Evolutionary conservation across 2,329 filamentous ascomycete species (phyloP).

Genomic region (Coleophoma crateriformis): DNA sequence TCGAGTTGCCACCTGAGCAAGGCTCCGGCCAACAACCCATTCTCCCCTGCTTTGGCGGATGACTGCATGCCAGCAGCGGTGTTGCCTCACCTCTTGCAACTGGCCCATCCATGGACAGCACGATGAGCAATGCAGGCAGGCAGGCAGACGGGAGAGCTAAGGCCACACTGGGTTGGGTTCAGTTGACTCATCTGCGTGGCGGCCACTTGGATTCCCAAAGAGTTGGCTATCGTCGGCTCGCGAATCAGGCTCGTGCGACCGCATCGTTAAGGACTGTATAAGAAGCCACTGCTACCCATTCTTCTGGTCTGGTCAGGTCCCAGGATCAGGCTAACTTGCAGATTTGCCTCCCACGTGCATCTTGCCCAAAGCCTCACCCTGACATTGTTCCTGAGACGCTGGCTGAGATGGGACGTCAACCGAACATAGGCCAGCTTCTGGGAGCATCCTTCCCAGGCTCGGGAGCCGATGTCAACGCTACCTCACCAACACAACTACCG

Average conservation of each 20-base stretch:
- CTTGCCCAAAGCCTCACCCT: background rate
- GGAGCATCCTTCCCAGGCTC: background rate
- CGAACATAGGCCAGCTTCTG: background rate
- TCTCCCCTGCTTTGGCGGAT: background rate
- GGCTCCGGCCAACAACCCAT: background rate
- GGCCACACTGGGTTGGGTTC: too few relatives aligned
- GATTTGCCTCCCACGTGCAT: background rate
- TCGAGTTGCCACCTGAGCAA: background rate
- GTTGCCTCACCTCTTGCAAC: too few relatives aligned
- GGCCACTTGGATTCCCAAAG: too few relatives aligned
- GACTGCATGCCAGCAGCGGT: too few relatives aligned
- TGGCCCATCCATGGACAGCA: too few relatives aligned
- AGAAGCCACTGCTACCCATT: background rate
- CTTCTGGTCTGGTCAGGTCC: background rate
- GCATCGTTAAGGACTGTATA: too few relatives aligned
- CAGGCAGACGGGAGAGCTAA: too few relatives aligned
- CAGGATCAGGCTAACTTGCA: background rate
- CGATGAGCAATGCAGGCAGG: too few relatives aligned
- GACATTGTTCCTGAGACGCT: constrained; percentile 8
- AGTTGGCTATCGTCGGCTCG: too few relatives aligned
- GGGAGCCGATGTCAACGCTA: constrained; percentile 6
- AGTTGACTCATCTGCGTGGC: too few relatives aligned
- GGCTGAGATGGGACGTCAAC: constrained; percentile 3
- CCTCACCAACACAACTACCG: constrained; percentile 15
- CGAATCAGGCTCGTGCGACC: too few relatives aligned